phyloP scores from a whole-genome alignment of 2,329 filamentous ascomycete species.

The Trichoderma polysporum region DNA sequence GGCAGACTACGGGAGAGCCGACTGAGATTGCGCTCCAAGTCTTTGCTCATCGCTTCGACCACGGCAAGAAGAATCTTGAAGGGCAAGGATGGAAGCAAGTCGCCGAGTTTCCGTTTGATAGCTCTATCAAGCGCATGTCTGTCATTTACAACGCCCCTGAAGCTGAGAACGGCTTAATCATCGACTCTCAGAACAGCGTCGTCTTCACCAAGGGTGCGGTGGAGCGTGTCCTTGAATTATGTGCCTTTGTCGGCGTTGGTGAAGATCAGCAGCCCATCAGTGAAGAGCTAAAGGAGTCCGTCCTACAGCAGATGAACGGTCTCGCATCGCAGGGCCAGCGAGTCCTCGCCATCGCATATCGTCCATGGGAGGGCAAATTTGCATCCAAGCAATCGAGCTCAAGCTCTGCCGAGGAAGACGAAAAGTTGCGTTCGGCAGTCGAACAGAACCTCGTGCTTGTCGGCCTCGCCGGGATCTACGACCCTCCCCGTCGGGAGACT shows the following conservation, averaged over 20 bases:
- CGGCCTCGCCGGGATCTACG: constrained; percentile 83
- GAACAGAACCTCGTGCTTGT: constrained; percentile 70
- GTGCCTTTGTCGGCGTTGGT: constrained; percentile 47
- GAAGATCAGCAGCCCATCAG: constrained; percentile 47
- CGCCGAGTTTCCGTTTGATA: constrained; percentile 77
- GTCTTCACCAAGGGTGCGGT: constrained; percentile 64
- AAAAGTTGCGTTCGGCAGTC: constrained; percentile 56
- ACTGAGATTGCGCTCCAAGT: constrained; percentile 78
- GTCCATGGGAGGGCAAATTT: constrained; percentile 55
- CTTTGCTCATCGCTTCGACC: constrained; percentile 67
- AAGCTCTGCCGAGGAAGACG: constrained; percentile 39
- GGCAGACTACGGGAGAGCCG: constrained; percentile 68
- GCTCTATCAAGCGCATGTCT: constrained; percentile 75
- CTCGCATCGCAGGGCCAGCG: constrained; percentile 69
- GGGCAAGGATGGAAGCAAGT: constrained; percentile 59
- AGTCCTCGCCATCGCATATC: constrained; percentile 69
- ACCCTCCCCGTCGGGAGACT: constrained; percentile 80
- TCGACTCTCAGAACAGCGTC: constrained; percentile 46
- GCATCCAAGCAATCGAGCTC: constrained; percentile 35
- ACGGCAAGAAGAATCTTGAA: constrained; percentile 55
- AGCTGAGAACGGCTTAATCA: constrained; percentile 39
- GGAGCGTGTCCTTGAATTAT: constrained; percentile 60
- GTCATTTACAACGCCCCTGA: constrained; percentile 62
- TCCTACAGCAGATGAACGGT: constrained; percentile 55
- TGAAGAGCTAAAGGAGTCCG: constrained; percentile 48